Percentiles rank a stretch among this genome's conserved stretches.
Conservation (phyloP, 2,329 filamentous ascomycete genomes). For the Xylaria hypoxylon region DNA sequence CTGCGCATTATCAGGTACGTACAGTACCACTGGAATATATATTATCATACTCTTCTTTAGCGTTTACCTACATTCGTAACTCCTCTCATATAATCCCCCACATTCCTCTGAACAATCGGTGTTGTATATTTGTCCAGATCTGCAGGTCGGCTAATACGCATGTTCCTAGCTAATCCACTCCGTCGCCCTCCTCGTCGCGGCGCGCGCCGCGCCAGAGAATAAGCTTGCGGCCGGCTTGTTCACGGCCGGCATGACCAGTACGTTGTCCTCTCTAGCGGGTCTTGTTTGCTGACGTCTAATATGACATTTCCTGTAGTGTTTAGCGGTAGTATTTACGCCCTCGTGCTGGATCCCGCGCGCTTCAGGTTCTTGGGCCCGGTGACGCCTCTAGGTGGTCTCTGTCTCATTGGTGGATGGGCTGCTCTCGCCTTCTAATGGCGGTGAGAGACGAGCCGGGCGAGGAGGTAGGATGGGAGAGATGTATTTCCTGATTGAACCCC, state of each 20-base stretch:
- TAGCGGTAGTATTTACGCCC: conserved; percentile 72
- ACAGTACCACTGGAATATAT: too few relatives aligned
- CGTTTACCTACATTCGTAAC: background rate
- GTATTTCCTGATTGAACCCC: background rate
- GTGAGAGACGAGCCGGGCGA: background rate
- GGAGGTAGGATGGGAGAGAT: background rate
- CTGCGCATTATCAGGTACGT: conserved; percentile 74
- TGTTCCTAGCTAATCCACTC: conserved; percentile 70
- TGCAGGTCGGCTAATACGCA: background rate
- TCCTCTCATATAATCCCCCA: background rate
- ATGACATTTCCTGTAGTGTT: conserved; percentile 61
- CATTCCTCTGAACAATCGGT: too few relatives aligned
- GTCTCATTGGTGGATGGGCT: conserved; percentile 73
- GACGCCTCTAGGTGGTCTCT: conserved; percentile 73
- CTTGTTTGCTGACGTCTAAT: background rate
- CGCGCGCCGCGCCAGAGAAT: conserved; percentile 64
- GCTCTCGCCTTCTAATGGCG: conserved; percentile 50
- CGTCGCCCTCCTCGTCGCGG: conserved; percentile 67
- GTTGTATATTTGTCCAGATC: too few relatives aligned
- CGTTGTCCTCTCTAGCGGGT: conserved; percentile 2
- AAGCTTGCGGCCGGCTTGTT: conserved; percentile 69
- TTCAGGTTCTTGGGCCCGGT: conserved; percentile 72
- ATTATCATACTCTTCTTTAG: background rate
- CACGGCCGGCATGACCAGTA: conserved; percentile 70
- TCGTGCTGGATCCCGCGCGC: conserved; percentile 70